Conservation (phyloP, 2,329 filamentous ascomycete genomes). For the Monascus ruber region DNA sequence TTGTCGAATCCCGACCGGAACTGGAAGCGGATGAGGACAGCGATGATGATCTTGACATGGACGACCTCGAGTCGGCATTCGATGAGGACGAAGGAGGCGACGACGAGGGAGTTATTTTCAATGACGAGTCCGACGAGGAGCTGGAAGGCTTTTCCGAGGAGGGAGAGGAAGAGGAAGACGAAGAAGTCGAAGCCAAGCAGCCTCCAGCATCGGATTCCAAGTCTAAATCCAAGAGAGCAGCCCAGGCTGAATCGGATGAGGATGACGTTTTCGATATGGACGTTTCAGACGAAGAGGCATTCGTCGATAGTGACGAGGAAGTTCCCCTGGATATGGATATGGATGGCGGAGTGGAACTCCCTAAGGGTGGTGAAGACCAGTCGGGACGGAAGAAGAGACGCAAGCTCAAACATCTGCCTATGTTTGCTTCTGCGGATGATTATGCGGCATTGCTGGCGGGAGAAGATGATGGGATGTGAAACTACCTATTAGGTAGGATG, state of each 20-base stretch:
- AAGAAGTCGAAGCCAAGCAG: constrained; percentile 20
- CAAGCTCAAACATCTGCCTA: constrained; percentile 80
- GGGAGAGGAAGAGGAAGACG: constrained; percentile 36
- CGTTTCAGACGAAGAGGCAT: constrained; percentile 35
- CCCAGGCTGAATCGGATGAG: constrained; percentile 38
- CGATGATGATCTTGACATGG: constrained; percentile 49
- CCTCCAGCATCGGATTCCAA: constrained; percentile 12
- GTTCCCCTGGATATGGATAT: constrained; percentile 40
- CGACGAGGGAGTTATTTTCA: constrained; percentile 37
- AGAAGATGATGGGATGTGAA: constrained; percentile 46
- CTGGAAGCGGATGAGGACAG: constrained; percentile 50
- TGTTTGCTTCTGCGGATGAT: constrained; percentile 86
- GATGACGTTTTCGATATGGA: constrained; percentile 44
- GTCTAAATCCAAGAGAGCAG: constrained; percentile 13
- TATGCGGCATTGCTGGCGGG: constrained; percentile 75
- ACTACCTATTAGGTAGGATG: not conserved
- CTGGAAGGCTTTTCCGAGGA: constrained; percentile 37
- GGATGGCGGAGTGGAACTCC: constrained; percentile 29
- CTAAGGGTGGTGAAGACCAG: constrained; percentile 28
- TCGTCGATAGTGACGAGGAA: constrained; percentile 44
- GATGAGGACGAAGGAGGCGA: constrained; percentile 37
- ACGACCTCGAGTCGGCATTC: constrained; percentile 43
- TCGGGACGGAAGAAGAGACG: constrained; percentile 53
- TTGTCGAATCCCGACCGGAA: constrained; percentile 70
- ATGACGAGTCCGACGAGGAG: constrained; percentile 36